Base-by-base conservation (phyloP, 176 grass and related monocot species). In the Areca catechu region DNA sequence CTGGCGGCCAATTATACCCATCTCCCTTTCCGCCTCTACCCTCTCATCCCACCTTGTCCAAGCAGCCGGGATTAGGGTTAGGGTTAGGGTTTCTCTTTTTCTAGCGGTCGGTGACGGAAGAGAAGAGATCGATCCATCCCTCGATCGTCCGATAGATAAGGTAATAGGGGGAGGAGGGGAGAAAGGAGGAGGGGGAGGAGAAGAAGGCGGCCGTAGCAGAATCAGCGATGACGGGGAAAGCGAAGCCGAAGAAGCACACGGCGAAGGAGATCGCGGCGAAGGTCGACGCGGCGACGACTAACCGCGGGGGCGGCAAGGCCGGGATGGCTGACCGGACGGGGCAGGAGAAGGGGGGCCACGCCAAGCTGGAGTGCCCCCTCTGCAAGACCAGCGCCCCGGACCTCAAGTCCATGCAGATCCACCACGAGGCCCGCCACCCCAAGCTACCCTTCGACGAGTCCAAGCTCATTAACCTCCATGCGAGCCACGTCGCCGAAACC, bases 201-300 rank as follows among this genome's bases (percentile, higher is more conserved):
- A 3, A 29, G 27, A 29, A 29, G 5, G 6, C 5, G 2, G 1
- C 15, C 28, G 0, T 1, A 18, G 5, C 50, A 50, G 49, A 15
- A 24, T 17, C 65, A 7, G 34, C 51, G 49, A 89, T 96, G 91
- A 98, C 93, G 73, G 93, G 93, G 59, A 98, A 98, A 81, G 93
- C 93, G 78, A 98, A 98, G 93, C 93, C 93, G 60, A 98, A 98
- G 93, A 98, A 98, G 88, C 93, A 98, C 88, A 98, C 93, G 54
- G 93, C 93, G 59, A 98, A 98, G 87, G 93, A 98, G 93, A 85
- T 89, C 64, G 83, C 86, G 0, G 18, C 83, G 22, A 98, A 98
- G 88, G 19, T 85, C 58, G 93, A 92, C 73, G 93, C 93, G 65
- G 93, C 93, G 50, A 82, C 78, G 76, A 98, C 93, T 50, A 98